These are phyloP conservation scores for Acer saccharum DNA, from an alignment of 345 rosid genomes.

Conservation along the genomic window DNA sequence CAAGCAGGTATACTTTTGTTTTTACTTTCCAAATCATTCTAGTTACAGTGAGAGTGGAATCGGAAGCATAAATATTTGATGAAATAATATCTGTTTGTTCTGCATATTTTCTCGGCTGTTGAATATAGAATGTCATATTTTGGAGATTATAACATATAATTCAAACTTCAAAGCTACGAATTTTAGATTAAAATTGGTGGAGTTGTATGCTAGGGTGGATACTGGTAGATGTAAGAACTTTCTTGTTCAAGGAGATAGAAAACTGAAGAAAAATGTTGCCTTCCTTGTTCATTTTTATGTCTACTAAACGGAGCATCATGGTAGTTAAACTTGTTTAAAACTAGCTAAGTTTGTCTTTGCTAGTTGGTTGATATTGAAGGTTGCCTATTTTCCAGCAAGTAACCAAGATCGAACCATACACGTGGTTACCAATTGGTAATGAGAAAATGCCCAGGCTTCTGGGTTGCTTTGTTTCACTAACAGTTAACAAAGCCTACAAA, in stretches of 20 bases:
- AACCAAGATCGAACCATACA: conserved; percentile 37
- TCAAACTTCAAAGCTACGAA: neutral
- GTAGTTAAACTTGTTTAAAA: neutral
- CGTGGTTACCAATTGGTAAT: conserved; percentile 16
- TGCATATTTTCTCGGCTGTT: no score
- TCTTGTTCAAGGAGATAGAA: neutral
- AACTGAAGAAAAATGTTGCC: neutral
- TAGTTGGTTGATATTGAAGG: conserved; percentile 20
- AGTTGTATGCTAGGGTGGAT: no score
- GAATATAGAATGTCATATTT: neutral
- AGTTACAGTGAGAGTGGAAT: neutral
- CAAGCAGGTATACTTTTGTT: conserved; percentile 57
- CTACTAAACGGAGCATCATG: neutral
- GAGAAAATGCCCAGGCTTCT: conserved; percentile 11
- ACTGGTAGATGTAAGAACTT: no score
- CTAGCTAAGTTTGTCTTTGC: neutral
- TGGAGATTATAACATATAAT: neutral
- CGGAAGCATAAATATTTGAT: neutral
- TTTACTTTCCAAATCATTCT: neutral
- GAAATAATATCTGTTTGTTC: neutral
- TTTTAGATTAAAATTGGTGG: neutral
- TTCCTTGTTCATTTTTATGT: neutral
- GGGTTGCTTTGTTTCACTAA: conserved; percentile 22
- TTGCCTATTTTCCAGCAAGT: conserved; percentile 59
- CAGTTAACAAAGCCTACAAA: conserved; percentile 21